phyloP scores from a whole-genome alignment of 345 rosid genomes.

The Passiflora organensis region DNA sequence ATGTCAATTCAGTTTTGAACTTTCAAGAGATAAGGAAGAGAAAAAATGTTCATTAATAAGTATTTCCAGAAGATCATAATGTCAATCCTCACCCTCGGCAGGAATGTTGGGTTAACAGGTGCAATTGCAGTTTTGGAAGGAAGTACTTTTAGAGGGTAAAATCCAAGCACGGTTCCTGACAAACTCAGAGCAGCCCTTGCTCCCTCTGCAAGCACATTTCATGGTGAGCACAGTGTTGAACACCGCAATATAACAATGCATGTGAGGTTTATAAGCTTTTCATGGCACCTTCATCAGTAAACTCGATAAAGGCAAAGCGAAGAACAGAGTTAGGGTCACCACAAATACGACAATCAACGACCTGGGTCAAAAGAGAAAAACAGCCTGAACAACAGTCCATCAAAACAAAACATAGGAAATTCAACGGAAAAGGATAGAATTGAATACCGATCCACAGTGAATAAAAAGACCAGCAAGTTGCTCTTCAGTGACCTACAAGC shows the following conservation, averaged over 20 bases:
- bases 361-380: slow-evolving; percentile 4
- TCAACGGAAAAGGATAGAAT: slow-evolving; percentile 6
- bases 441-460: slow-evolving; percentile 64
- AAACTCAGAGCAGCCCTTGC: slow-evolving; percentile 81
- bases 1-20: slow-evolving; percentile 4
- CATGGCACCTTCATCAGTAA: slow-evolving; percentile 80
- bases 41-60: slow-evolving; percentile 5
- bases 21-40: background rate
- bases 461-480: slow-evolving; percentile 85
- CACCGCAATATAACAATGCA: background rate
- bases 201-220: slow-evolving; percentile 52
- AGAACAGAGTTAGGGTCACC: slow-evolving; percentile 94
- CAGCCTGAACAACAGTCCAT: background rate
- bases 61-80: background rate
- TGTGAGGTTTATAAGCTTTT: slow-evolving; percentile 16
- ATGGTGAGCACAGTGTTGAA: slow-evolving; percentile 15
- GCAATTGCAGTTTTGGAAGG: slow-evolving; percentile 99
- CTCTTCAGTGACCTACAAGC: slow-evolving; percentile 76
- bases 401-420: background rate
- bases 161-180: slow-evolving; percentile 89
- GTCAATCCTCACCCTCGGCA: slow-evolving; percentile 79
- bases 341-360: slow-evolving; percentile 75
- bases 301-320: slow-evolving; percentile 93
- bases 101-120: slow-evolving; percentile 95
- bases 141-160: slow-evolving; percentile 85